Evolutionary conservation across 495 filamentous ascomycete species (phyloP).

Genomic region (Rusavskia elegans): DNA sequence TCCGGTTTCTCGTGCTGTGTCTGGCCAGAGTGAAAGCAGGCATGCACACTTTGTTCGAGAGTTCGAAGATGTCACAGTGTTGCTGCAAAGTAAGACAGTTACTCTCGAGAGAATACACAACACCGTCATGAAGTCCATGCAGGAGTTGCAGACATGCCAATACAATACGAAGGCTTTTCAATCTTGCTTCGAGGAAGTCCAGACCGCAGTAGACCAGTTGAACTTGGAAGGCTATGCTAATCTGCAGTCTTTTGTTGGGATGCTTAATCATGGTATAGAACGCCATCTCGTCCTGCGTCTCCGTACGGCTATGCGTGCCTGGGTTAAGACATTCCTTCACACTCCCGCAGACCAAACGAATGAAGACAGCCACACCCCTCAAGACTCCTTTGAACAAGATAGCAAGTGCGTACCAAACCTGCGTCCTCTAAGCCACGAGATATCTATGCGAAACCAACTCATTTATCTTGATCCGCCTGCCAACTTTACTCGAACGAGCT

Average conservation of each 20-base stretch:
- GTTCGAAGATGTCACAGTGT: constrained; percentile 68
- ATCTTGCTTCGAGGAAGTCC: constrained; percentile 64
- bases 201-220: constrained; percentile 81
- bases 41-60: constrained; percentile 93
- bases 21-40: constrained; percentile 61
- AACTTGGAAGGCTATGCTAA: constrained; percentile 94
- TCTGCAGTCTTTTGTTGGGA: constrained; percentile 69
- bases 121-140: constrained; percentile 66
- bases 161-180: constrained; percentile 66
- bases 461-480: constrained; percentile 89
- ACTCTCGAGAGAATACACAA: constrained; percentile 62
- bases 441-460: constrained; percentile 91
- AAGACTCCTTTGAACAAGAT: constrained; percentile 24
- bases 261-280: constrained; percentile 74
- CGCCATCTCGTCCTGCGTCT: constrained; percentile 58
- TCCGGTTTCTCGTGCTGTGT: constrained; percentile 31
- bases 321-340: constrained; percentile 68
- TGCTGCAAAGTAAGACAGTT: constrained; percentile 72
- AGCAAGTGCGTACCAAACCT: constrained; percentile 40
- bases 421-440: constrained; percentile 58
- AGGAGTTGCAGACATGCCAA: constrained; percentile 70
- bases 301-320: constrained; percentile 61
- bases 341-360: constrained; percentile 31
- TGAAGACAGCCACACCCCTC: constrained; percentile 23
- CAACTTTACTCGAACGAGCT: constrained; percentile 81